These are phyloP conservation scores for Xylariaceae sp. DNA, from an alignment of 2,329 filamentous ascomycete species.

Conservation along the genomic window DNA sequence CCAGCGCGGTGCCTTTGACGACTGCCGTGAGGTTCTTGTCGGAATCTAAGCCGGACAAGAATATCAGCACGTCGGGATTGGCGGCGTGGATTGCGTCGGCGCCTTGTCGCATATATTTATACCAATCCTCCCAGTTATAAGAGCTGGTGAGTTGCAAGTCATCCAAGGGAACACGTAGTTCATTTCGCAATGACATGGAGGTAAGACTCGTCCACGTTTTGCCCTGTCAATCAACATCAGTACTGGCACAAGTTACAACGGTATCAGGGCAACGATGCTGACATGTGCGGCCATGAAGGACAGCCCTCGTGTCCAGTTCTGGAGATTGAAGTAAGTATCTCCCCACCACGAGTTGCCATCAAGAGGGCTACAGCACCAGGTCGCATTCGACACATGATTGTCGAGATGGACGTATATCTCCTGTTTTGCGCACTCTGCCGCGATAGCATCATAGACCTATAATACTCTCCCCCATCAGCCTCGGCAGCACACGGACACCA, in stretches of 20 bases:
- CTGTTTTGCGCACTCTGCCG: conserved; percentile 50
- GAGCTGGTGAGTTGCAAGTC: conserved; percentile 27
- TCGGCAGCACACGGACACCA: neutral
- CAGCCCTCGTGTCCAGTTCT: conserved; percentile 57
- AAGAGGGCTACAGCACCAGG: conserved; percentile 50
- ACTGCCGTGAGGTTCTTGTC: conserved; percentile 50
- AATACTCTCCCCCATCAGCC: conserved; percentile 4
- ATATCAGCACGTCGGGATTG: conserved; percentile 48
- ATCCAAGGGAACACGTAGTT: conserved; percentile 41
- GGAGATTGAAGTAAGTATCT: conserved; percentile 51
- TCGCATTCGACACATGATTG: conserved; percentile 54
- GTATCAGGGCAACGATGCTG: conserved; percentile 6
- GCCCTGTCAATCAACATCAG: conserved; percentile 26
- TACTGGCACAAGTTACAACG: neutral
- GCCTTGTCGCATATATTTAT: conserved; percentile 44
- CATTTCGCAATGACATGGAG: conserved; percentile 49
- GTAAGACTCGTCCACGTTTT: conserved; percentile 44
- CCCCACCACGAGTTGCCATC: conserved; percentile 60
- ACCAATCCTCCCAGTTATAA: conserved; percentile 55
- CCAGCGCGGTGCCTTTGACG: conserved; percentile 42
- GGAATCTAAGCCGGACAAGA: conserved; percentile 53
- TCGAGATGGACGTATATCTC: conserved; percentile 55
- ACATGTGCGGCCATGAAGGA: conserved; percentile 54
- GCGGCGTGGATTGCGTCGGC: conserved; percentile 46
- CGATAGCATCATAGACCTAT: conserved; percentile 56